Evolutionary conservation across 164 flowering plant genomes (phyloP), one percentile per base, ranked within the genome.

Genomic region (Piper betle): DNA sequence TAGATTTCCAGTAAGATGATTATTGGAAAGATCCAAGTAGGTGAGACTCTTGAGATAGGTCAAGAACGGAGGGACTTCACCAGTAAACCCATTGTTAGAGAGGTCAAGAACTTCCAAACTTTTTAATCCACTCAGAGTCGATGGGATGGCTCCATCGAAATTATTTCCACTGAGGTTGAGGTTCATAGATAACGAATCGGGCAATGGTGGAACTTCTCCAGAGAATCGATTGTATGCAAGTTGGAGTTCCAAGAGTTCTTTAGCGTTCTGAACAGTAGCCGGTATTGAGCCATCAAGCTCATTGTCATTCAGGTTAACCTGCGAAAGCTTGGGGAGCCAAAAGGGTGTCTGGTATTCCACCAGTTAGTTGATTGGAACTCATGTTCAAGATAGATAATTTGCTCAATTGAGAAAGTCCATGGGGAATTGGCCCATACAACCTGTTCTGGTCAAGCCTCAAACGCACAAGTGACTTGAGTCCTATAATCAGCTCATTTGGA

Each of bases 151-250:
- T 33, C 89, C 91, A 53, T 71, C 62, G 57, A 88, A 82, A 39
- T 39, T 75, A 68, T 88, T 88, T 62, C 63, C 61, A 67, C 96
- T 88, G 59, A 88, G 80, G 71, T 88, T 85, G 59, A 88, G 75
- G n/a, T n/a, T n/a, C n/a, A n/a, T n/a, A n/a, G n/a, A n/a, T 41
- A 41, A 4, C 43, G 6, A 4, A 41, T 41, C 43, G 6, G 43
- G 43, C 9, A 41, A 4, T 9, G 43, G 9, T 3, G 86, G 87
- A 70, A 88, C 78, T 0, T 3, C 4, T 37, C 89, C 88, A 38
- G 72, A 65, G 4, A 85, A 73, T 25, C 59, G 64, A 62, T 87
- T 87, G 4, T 52, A 57, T 46, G 84, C 91, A 2, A 85, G 79
- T 55, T 82, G 88, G 48, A 87, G 84, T 71, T 85, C 88, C 52